Evolutionary conservation across 106 monocot species (phyloP), one percentile per base, ranked within the genome.

Genomic region (Allium sativum): DNA sequence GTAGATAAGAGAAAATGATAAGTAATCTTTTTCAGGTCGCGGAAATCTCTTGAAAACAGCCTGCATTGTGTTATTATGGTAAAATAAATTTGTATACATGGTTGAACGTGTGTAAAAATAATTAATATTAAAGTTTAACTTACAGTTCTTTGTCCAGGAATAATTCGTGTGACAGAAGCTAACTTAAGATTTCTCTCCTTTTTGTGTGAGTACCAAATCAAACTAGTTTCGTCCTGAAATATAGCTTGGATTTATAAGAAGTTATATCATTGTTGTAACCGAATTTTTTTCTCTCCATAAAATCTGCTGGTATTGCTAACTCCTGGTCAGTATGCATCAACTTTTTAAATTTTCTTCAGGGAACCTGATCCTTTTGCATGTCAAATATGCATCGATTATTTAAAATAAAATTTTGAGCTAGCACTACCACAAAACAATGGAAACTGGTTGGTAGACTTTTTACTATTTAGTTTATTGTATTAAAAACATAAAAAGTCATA

Each of bases 1-100:
- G 45, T 81, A 85, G 19, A 81, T 64, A 40, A 85, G 59, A 58
- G 80, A 85, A 69, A 85, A 81, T 67, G 85, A 85, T 22, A 85
- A 68, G 56, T 81, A 85, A 56, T 85, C 85, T 55, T 81, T 85
- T 59, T 85, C 80, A 64, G 85, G 80, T 20, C 70, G 74, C 52
- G 65, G 56, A 64, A 46, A 85, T 71, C 85, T 81, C 68, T 52
- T 74, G 57, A 85, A 85, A 53, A 85, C 81, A 70, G 77, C 81
- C 80, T 85, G 71, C 21, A 70, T 60, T 9, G 31, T 31, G 31
- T 31, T 31, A 31, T 31, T 31, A 31, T 2, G 1, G 31, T 31
- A 31, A 31, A 1, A 31, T 31, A 31, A 31, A 5, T 31, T 31
- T 31, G 2, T 31, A 31, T 31, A 31, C 5, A 31, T 31, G 31